Base-by-base conservation (phyloP, 2,329 filamentous ascomycete genomes). In the Fusarium sp. region DNA sequence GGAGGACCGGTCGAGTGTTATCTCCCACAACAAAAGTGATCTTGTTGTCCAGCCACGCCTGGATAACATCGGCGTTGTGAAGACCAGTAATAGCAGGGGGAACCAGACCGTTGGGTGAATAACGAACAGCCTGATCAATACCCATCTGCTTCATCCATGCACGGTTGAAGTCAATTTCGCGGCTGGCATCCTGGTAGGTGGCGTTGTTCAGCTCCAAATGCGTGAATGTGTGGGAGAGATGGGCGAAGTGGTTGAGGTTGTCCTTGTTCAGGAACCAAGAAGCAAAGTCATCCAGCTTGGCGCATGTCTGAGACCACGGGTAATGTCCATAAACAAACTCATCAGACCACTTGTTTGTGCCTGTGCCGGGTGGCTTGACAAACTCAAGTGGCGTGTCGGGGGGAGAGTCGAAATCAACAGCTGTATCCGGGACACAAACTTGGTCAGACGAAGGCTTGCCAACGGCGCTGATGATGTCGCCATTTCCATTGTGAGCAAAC, bases 31-130 rank as follows among this genome's bases (percentile, higher is more conserved):
- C 66, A 12, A 43, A 41, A 12, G 21, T 50, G 25, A 69, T 65
- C 11, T 58, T 47, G 42, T 69, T 69, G 46, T 68, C 64, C 4
- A 61, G 30, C 66, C 66, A 69, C 4, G 66, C 66, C 50, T 55
- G 23, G 34, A 69, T 69, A n/a, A 46, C 66, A 46, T 69, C 66
- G 32, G 41, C 66, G 27, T 69, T 69, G 34, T 69, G 66, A 34
- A 69, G 42, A 45, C 66, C 66, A 14, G 66, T 69, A 21, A 69
- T 69, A n/a, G 66, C 66, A 16, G 66, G 66, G 5, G 66, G 66
- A 1, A 69, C 49, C 20, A 69, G 28, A 18, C 66, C 66, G 16
- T 68, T 55, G 5, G 66, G 40, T 2, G 66, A 69, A 28, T 61
- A 69, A 11, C 56, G 56, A 20, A 7, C 34, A 16, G 56, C 64